Conservation (phyloP, 768 basidiomycete species). For the Sistotremastrum suecicum region DNA sequence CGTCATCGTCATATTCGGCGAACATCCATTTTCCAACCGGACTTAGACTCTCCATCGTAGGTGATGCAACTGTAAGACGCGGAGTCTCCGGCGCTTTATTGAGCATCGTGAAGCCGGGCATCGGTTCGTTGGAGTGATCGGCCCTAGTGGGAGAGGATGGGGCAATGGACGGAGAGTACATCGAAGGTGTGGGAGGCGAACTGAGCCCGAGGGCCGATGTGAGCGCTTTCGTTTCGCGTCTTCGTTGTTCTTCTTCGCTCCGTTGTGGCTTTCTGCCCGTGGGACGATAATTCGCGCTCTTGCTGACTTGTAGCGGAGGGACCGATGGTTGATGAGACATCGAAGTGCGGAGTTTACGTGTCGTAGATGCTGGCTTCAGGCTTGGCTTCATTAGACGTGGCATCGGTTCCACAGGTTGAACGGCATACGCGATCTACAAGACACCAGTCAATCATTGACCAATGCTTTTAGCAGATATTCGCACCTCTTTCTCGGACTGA, state of each 20-base stretch:
- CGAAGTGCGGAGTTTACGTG: too few species aligned
- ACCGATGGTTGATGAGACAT: too few species aligned
- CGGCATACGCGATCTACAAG: too few species aligned
- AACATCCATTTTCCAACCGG: constrained; percentile 10
- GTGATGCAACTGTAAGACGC: constrained; percentile 7
- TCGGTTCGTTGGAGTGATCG: constrained; percentile 16
- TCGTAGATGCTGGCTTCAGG: too few species aligned
- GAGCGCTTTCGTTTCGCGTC: constrained; percentile 24
- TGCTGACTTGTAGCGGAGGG: too few species aligned
- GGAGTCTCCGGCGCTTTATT: constrained; percentile 31
- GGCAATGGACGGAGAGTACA: constrained; percentile 22
- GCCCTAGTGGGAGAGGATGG: constrained; percentile 29
- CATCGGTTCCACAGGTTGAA: too few species aligned
- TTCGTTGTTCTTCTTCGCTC: constrained; percentile 22
- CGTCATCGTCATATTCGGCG: constrained; percentile 13
- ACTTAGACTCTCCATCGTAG: constrained; percentile 10
- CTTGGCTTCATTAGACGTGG: too few species aligned
- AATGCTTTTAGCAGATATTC: too few species aligned
- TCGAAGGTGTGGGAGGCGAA: constrained; percentile 16
- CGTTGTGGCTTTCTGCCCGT: constrained; percentile 10
- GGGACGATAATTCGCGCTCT: too few species aligned
- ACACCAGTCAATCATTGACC: too few species aligned
- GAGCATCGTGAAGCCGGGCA: constrained; percentile 17
- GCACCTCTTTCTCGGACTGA: too few species aligned
- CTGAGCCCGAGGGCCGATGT: constrained; percentile 24